Base-by-base conservation (phyloP, 2,329 filamentous ascomycete species). In the Arthrinium puccinioides region DNA sequence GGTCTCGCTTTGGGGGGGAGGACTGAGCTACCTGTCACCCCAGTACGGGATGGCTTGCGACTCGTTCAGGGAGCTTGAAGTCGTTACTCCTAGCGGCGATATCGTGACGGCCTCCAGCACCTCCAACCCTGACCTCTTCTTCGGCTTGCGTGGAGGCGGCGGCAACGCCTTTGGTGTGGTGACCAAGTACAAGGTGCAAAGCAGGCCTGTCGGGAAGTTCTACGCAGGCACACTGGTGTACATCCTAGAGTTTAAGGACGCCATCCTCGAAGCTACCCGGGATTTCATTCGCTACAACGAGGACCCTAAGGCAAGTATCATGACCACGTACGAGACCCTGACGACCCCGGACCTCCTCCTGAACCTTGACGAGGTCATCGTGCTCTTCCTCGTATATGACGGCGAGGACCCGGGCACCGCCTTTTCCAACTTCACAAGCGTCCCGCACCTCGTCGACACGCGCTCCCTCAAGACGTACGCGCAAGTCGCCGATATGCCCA, bases 321-420 rank as follows among this genome's bases (percentile, higher is more conserved):
- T 60, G 38, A 53, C 51, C 4, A 59, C 55, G 2, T 58, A 57
- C 38, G 47, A 59, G 39, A 57, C 55, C 34, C 29, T 59, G 3
- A 37, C 40, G 2, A 55, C 52, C 0, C 54, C 51, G 2, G 46
- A 51, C 30, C n/a, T 53, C 26, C 41, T 44, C 14, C 43, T 59
- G 4, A 52, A 54, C 31, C 46, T 59, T 9, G 54, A 59, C 28
- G 51, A 60, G 43, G 47, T 45, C 4, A 55, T 55, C 29, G 40
- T 58, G 28, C 43, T 59, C 50, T 59, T 59, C 41, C 42, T 59
- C n/a, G 56, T 60, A 20, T 60, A 60, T 25, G 56, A 60, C 26
- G 56, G 56, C 0, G 44, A 49, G 5, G 50, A 60, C 25, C 38
- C 57, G 3, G 55, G 57, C 1, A 19, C 49, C 27, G 50, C 53